Base-by-base conservation (phyloP, 2,329 filamentous ascomycete genomes). In the Pseudopithomyces maydicus region DNA sequence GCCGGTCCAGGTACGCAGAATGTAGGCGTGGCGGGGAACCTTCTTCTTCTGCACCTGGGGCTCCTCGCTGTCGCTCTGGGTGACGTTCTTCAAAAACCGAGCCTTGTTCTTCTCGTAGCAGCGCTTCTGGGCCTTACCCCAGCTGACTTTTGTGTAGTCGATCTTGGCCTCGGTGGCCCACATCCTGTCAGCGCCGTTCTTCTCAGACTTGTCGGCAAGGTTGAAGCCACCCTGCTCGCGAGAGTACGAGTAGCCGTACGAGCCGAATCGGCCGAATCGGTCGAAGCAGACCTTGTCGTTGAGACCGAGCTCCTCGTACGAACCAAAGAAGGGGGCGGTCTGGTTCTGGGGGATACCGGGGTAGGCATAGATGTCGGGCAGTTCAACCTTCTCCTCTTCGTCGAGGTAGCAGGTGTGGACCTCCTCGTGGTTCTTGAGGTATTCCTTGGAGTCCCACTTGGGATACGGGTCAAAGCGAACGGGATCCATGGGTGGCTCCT, bases 1-100 rank as follows among this genome's bases (percentile, higher is more conserved):
- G 60, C 90, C 90, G 57, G 92, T 90, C 90, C 90, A 97, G 57
- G 89, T 88, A 42, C 93, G 87, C 36, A 97, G 82, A 4, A 97
- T 87, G 41, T 96, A 85, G 1, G 92, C 93, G n/a, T 91, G 92
- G 33, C 91, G 84, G 8, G 82, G 74, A 6, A 80, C 69, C 57
- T 71, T 74, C 69, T 78, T 76, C 72, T 77, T 78, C 59, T 75
- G 47, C 69, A 63, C 58, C 3, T 64, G 63, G 5, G 60, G 64
- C 15, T 65, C 65, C 23, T 72, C 65, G 7, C 68, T 66, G 4
- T 66, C 63, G 29, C 44, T 54, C 19, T 62, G 62, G 33, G 71
- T 72, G 38, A 65, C 64, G 58, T 73, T 73, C 59, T 75, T 73
- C 47, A 71, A 64, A 63, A 82, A 82, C 20, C 80, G 79, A 42